Base-by-base conservation (phyloP, 805 yeast genomes). In the Wickerhamiella siamensis region DNA sequence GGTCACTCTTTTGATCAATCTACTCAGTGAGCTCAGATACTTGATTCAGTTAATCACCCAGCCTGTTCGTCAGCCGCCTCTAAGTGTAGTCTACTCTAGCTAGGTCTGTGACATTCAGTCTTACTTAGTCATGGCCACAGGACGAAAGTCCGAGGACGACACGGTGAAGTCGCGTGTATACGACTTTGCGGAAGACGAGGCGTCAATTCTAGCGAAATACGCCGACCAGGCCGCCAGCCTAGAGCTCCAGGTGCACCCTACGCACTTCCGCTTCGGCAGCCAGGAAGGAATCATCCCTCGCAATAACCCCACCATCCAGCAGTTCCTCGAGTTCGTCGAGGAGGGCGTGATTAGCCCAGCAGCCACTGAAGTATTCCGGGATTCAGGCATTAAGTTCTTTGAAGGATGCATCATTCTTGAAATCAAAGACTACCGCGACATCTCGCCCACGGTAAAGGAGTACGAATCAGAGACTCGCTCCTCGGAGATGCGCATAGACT, bases 341-440 rank as follows among this genome's bases (percentile, higher is more conserved):
- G 66, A 73, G 42, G 94, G 88, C 40, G 79, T 77, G 52, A 83
- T 88, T 12, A 95, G 96, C 1, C 81, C 83, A 33, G 83, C 93
- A 12, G 75, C 88, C 56, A 76, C 86, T 51, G 97, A 91, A 61
- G 81, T 88, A 8, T 69, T 91, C 36, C 76, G 81, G 53, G 97
- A 88, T 58, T 83, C 88, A 31, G 80, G 87, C 16, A 74, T 87
- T 27, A 74, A 75, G 45, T 72, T 84, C 41, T 88, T 83, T 57
- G 96, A 91, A 56, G 96, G 96, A 0, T 83, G 94, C 58, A 65
- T 88, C 32, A 82, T 88, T 14, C 60, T 88, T 38, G 83, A 83
- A 55, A 79, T 88, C n/a, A 74, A 72, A 49, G 98, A 88, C 59
- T 95, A 87, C 58, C 66, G 96, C 19, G 68, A 71, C 44, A 65